Conservation (phyloP, 2,329 filamentous ascomycete genomes). For the Reticulascus tulasneorum region DNA sequence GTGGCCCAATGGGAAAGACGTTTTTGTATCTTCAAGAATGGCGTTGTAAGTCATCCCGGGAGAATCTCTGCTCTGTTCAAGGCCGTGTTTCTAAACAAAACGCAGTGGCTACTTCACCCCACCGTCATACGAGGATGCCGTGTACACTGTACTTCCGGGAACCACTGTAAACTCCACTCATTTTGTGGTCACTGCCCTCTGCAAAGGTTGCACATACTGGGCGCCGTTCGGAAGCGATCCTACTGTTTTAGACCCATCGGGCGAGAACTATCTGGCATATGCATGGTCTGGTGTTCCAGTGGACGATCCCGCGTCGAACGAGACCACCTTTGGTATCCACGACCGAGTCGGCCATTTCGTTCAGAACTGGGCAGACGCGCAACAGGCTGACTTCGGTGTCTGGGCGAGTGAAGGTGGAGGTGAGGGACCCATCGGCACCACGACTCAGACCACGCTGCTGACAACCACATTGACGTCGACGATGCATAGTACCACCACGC, state of each 20-base stretch:
- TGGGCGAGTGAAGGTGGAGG: slow-evolving; percentile 18
- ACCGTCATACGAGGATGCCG: slow-evolving; percentile 23
- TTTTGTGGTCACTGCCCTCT: slow-evolving; percentile 30
- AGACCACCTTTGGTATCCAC: slow-evolving; percentile 38
- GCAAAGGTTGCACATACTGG: slow-evolving; percentile 38
- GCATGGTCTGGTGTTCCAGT: slow-evolving; percentile 33
- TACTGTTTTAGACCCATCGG: slow-evolving; percentile 31
- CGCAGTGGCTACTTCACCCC: slow-evolving; percentile 31
- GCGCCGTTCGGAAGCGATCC: slow-evolving; percentile 34
- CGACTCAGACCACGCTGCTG: slow-evolving; percentile 3
- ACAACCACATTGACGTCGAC: slow-evolving; percentile 10
- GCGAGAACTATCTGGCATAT: slow-evolving; percentile 35
- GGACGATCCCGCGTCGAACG: slow-evolving; percentile 29
- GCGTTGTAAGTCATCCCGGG: slow-evolving; percentile 28
- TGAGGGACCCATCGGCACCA: slow-evolving; percentile 7
- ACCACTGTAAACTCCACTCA: slow-evolving; percentile 28
- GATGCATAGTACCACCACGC: slow-evolving; percentile 8
- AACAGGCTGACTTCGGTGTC: slow-evolving; percentile 27
- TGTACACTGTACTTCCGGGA: slow-evolving; percentile 29
- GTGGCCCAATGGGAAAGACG: slow-evolving; percentile 36
- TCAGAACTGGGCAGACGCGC: slow-evolving; percentile 29
- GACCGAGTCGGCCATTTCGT: slow-evolving; percentile 37
- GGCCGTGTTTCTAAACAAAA: background rate
- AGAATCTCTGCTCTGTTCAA: background rate
- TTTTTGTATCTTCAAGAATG: slow-evolving; percentile 30